Conservation (phyloP, 257 asterid species). For the Solanum habrochaites region DNA sequence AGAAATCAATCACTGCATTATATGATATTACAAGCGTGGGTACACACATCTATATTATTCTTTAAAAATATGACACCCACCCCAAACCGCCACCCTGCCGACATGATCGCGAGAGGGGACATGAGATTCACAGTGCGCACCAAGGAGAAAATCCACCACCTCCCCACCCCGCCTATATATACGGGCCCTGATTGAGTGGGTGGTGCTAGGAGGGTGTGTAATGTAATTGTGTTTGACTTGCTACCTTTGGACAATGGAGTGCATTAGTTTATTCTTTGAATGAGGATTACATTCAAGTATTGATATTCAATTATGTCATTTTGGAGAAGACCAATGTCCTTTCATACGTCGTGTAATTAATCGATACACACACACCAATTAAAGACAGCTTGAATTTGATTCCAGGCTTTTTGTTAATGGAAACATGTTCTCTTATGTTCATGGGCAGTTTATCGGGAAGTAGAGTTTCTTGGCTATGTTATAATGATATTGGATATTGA, state of each 20-base stretch:
- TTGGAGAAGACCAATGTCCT: too few species aligned
- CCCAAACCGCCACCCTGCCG: too few species aligned
- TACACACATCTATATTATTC: too few species aligned
- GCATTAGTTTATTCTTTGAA: background rate
- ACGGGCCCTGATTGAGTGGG: background rate
- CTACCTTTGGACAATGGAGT: background rate
- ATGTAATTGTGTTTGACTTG: too few species aligned
- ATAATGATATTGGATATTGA: background rate
- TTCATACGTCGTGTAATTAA: too few species aligned
- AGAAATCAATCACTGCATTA: background rate
- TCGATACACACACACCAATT: too few species aligned
- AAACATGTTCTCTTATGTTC: background rate
- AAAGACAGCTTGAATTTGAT: background rate
- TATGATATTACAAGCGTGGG: too few species aligned
- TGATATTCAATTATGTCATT: too few species aligned
- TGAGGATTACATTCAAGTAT: background rate
- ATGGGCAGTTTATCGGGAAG: background rate
- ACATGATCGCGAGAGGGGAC: background rate
- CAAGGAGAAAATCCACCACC: too few species aligned
- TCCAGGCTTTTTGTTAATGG: background rate
- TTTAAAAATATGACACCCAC: background rate
- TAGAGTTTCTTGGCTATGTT: too few species aligned
- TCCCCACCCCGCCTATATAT: background rate
- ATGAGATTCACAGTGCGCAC: background rate
- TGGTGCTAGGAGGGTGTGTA: background rate